These are phyloP conservation scores for Epichloe festucae DNA, from an alignment of 2,329 filamentous ascomycete genomes.

Conservation along the genomic window DNA sequence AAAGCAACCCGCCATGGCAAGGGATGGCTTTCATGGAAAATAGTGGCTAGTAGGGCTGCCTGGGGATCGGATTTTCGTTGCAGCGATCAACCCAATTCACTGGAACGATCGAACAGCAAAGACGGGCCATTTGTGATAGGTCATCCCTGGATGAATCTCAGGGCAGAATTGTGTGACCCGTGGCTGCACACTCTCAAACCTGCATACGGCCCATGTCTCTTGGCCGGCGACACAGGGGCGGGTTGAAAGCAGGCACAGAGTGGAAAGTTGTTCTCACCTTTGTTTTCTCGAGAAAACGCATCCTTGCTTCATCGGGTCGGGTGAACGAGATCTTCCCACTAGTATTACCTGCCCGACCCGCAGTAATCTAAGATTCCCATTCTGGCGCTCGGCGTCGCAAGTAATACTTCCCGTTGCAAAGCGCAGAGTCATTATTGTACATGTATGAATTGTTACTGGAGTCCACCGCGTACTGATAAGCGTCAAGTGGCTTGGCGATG, in stretches of 20 bases:
- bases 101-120: neutral
- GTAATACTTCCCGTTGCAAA: no score
- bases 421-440: no score
- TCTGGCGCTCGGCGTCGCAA: no score
- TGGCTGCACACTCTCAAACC: no score
- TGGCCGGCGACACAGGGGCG: neutral
- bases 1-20: neutral
- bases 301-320: constrained; percentile 6
- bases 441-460: no score
- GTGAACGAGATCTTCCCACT: neutral
- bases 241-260: neutral
- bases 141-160: neutral
- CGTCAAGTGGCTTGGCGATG: no score
- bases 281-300: constrained; percentile 12
- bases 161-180: neutral
- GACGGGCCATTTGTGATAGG: neutral
- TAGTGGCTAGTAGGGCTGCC: neutral
- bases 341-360: neutral
- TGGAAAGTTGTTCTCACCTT: constrained; percentile 1
- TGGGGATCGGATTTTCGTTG: neutral
- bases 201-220: neutral
- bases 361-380: neutral
- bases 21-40: neutral
- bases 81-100: neutral
- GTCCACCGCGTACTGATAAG: no score